These are phyloP conservation scores for Elongisporangium undulatum DNA, from an alignment of 352 stramenopile genomes.

Conservation along the genomic window DNA sequence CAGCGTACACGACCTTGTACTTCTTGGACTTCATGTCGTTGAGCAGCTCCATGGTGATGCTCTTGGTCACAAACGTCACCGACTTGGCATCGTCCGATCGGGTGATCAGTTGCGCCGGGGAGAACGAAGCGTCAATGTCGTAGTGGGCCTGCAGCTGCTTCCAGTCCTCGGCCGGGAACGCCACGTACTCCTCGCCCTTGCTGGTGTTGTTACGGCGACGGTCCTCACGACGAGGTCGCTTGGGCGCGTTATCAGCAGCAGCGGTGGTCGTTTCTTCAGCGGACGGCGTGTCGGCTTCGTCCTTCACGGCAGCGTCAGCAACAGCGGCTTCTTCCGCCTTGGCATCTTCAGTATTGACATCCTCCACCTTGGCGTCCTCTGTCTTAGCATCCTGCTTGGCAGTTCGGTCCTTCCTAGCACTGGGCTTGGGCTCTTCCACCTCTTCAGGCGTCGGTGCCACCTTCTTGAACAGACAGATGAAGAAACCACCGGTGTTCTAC, in stretches of 20 bases:
- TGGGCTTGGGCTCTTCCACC: constrained; percentile 15
- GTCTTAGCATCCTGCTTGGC: constrained; percentile 13
- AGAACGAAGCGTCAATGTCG: constrained; percentile 61
- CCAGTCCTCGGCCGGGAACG: constrained; percentile 57
- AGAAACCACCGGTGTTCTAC: constrained; percentile 98
- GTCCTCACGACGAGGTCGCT: constrained; percentile 21
- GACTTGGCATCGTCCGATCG: constrained; percentile 84
- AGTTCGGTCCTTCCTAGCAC: constrained; percentile 1
- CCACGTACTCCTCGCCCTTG: constrained; percentile 70
- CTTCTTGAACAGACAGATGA: constrained; percentile 97
- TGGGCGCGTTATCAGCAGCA: not conserved
- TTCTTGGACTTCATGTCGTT: constrained; percentile 86
- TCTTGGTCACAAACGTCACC: constrained; percentile 82
- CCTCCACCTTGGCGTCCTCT: constrained; percentile 10
- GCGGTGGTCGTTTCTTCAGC: constrained; percentile 10
- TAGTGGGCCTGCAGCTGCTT: constrained; percentile 74
- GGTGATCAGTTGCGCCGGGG: constrained; percentile 77
- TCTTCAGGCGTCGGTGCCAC: constrained; percentile 46
- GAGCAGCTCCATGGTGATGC: constrained; percentile 74
- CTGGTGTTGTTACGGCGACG: constrained; percentile 46
- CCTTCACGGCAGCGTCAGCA: constrained; percentile 10
- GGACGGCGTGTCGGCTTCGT: constrained; percentile 13
- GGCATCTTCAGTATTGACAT: constrained; percentile 9
- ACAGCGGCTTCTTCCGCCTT: constrained; percentile 15
- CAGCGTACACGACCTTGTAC: constrained; percentile 88